Conservation (phyloP, 805 yeast species). For the Groenewaldozyma salmanticensis region DNA sequence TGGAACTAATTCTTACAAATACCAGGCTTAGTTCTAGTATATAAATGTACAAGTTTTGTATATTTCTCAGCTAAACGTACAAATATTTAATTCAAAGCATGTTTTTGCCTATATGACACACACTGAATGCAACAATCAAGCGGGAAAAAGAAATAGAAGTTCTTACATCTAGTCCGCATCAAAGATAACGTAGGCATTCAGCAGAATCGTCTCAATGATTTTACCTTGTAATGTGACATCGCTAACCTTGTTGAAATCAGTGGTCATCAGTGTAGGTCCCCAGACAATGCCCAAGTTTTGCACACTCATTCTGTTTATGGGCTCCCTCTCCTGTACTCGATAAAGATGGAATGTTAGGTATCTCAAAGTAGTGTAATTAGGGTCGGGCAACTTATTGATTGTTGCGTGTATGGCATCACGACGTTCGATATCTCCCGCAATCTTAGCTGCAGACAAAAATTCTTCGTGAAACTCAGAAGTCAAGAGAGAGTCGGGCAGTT, state of each 20-base stretch:
- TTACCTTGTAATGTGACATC: slow-evolving; percentile 68
- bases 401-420: slow-evolving; percentile 75
- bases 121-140: background rate
- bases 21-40: background rate
- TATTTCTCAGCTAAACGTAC: too few relatives aligned
- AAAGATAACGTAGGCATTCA: slow-evolving; percentile 74
- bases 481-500: slow-evolving; percentile 79
- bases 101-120: too few relatives aligned
- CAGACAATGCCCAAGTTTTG: slow-evolving; percentile 81
- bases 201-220: slow-evolving; percentile 75
- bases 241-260: slow-evolving; percentile 54
- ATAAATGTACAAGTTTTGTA: background rate
- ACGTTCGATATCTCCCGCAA: slow-evolving; percentile 49
- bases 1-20: slow-evolving; percentile 7
- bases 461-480: slow-evolving; percentile 51
- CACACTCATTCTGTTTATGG: slow-evolving; percentile 68
- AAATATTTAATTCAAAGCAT: too few relatives aligned
- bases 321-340: slow-evolving; percentile 54
- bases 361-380: slow-evolving; percentile 85
- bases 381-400: slow-evolving; percentile 86
- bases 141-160: background rate
- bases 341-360: slow-evolving; percentile 78
- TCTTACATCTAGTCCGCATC: slow-evolving; percentile 39
- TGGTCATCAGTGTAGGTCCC: slow-evolving; percentile 82
- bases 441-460: slow-evolving; percentile 62